A percentile compares a stretch with the other conserved stretches of the same genome.
These are phyloP conservation scores for Theileria orientalis DNA, from an alignment of 169 alveolate species.

Conservation along the genomic window DNA sequence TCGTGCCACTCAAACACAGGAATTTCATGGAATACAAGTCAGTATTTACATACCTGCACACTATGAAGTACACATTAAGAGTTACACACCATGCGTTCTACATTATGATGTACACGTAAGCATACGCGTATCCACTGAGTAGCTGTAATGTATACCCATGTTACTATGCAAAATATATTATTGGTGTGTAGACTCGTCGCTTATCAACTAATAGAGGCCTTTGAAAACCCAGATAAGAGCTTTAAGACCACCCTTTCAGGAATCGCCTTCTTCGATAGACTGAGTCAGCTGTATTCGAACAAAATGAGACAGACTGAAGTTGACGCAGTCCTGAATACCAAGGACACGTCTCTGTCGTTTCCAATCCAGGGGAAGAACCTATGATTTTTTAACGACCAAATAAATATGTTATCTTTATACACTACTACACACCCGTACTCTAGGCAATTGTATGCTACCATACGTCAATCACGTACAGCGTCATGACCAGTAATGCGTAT, in stretches of 20 bases:
- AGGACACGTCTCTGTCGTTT: slow-evolving; percentile 26
- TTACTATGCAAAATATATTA: too few species aligned
- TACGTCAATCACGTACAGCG: too few species aligned
- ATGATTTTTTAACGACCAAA: slow-evolving; percentile 1
- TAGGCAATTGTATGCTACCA: too few species aligned
- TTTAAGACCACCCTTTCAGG: slow-evolving; percentile 50
- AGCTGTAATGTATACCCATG: too few species aligned
- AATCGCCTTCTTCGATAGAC: slow-evolving; percentile 46
- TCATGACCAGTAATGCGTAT: too few species aligned
- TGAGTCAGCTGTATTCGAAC: slow-evolving; percentile 46
- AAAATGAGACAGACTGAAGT: slow-evolving; percentile 36
- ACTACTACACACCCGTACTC: too few species aligned
- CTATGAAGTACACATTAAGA: too few species aligned
- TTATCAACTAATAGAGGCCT: slow-evolving; percentile 61
- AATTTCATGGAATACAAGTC: slow-evolving; percentile 64
- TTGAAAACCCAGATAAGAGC: slow-evolving; percentile 63
- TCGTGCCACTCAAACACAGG: slow-evolving; percentile 58
- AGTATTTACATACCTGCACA: slow-evolving; percentile 6
- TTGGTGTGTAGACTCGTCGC: slow-evolving; percentile 40
- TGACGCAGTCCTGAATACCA: slow-evolving; percentile 31
- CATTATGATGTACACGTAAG: not conserved
- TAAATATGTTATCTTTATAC: not conserved
- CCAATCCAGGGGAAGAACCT: slow-evolving; percentile 54
- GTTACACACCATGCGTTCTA: not conserved
- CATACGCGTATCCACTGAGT: too few species aligned